phyloP scores from a whole-genome alignment of 306 rosid species.

The Casuarina equisetifolia region DNA sequence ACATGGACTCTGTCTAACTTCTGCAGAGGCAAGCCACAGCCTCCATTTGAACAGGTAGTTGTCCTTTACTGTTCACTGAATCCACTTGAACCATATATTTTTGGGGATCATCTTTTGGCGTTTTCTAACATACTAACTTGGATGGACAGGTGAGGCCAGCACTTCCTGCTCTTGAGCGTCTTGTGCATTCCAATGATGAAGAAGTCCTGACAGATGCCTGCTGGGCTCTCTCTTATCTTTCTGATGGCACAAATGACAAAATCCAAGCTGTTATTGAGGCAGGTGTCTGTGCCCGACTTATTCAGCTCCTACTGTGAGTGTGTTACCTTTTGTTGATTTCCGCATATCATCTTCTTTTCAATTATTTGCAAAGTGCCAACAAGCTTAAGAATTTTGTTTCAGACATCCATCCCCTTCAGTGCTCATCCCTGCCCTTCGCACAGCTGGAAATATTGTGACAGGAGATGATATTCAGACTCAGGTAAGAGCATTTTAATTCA shows the following conservation, averaged over 20 bases:
- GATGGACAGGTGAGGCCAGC: constrained; percentile 76
- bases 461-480: constrained; percentile 91
- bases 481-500: constrained; percentile 40
- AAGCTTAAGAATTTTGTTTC: constrained; percentile 21
- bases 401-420: constrained; percentile 92
- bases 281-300: constrained; percentile 70
- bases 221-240: constrained; percentile 91
- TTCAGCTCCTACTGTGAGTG: constrained; percentile 85
- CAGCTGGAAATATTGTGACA: constrained; percentile 91
- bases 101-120: neutral
- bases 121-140: constrained; percentile 18
- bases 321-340: neutral
- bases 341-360: neutral
- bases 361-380: constrained; percentile 4
- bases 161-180: constrained; percentile 86
- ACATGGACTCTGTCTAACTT: constrained; percentile 94
- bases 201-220: constrained; percentile 91
- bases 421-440: constrained; percentile 89
- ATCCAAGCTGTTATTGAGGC: constrained; percentile 95
- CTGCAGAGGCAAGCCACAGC: constrained; percentile 96
- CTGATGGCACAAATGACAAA: constrained; percentile 92
- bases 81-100: neutral
- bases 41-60: constrained; percentile 75
- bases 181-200: constrained; percentile 85
- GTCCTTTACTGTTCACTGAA: constrained; percentile 9